phyloP scores from a whole-genome alignment of 257 asterid genomes.

The Solanum piurae region DNA sequence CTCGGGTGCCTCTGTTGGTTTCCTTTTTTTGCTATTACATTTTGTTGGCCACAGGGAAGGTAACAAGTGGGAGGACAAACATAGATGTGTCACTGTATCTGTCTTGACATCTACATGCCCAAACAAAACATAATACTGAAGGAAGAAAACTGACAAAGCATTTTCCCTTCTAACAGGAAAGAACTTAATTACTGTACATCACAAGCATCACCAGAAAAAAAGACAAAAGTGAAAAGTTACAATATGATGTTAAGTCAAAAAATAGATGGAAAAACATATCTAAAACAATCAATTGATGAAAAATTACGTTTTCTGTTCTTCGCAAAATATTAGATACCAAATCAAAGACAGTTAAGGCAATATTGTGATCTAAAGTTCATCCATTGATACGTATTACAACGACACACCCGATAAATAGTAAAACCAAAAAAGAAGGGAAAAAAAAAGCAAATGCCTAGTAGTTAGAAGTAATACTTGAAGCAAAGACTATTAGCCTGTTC shows the following conservation, averaged over 20 bases:
- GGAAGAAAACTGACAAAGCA: not conserved
- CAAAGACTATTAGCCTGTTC: not conserved
- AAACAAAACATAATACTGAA: not conserved
- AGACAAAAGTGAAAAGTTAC: not conserved
- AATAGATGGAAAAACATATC: not conserved
- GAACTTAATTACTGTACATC: not conserved
- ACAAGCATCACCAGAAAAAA: not conserved
- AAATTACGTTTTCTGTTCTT: not conserved
- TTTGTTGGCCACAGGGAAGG: not conserved
- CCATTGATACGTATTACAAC: not conserved
- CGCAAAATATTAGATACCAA: not conserved
- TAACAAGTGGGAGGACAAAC: not conserved
- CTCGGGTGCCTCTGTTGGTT: not conserved
- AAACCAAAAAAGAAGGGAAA: not conserved
- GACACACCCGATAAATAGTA: not conserved
- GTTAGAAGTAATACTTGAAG: not conserved
- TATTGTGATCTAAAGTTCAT: not conserved
- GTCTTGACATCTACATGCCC: not conserved
- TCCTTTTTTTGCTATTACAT: not conserved
- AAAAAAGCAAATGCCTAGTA: not conserved
- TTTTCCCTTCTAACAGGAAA: not conserved
- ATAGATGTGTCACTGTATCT: not conserved
- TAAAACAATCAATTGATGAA: not conserved
- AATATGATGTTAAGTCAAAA: not conserved
- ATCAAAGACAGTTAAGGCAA: not conserved